Conservation (phyloP, 148 eudicot genomes). For the Cornus kousa region DNA sequence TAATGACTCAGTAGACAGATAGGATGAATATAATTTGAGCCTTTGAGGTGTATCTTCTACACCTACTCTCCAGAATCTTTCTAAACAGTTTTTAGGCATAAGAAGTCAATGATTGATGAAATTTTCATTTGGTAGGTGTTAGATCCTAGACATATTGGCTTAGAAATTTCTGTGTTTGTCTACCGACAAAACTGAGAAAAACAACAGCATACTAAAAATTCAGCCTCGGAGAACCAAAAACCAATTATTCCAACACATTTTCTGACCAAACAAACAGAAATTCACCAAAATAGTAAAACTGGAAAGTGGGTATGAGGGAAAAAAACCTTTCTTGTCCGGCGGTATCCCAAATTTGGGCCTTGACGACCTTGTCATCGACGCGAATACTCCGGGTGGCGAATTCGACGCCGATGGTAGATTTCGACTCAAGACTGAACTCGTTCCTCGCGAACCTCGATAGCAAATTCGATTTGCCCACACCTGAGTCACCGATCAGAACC, state of each 20-base stretch:
- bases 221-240: not conserved
- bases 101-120: too few relatives aligned
- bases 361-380: slow-evolving; percentile 45
- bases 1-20: too few relatives aligned
- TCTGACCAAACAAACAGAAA: slow-evolving; percentile 6
- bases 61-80: not conserved
- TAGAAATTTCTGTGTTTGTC: too few relatives aligned
- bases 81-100: not conserved
- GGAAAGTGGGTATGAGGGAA: not conserved
- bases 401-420: slow-evolving; percentile 47
- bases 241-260: not conserved
- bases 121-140: too few relatives aligned
- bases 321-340: slow-evolving; percentile 43
- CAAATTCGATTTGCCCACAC: slow-evolving; percentile 44
- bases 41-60: not conserved
- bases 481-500: slow-evolving; percentile 40
- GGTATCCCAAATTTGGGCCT: slow-evolving; percentile 57
- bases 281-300: not conserved
- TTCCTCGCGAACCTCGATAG: slow-evolving; percentile 35
- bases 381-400: slow-evolving; percentile 49
- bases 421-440: slow-evolving; percentile 45
- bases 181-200: not conserved
- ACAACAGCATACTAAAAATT: not conserved
- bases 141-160: too few relatives aligned
- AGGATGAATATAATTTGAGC: too few relatives aligned